Conservation (phyloP, 768 basidiomycete species). For the Dioszegia aurantiaca region DNA sequence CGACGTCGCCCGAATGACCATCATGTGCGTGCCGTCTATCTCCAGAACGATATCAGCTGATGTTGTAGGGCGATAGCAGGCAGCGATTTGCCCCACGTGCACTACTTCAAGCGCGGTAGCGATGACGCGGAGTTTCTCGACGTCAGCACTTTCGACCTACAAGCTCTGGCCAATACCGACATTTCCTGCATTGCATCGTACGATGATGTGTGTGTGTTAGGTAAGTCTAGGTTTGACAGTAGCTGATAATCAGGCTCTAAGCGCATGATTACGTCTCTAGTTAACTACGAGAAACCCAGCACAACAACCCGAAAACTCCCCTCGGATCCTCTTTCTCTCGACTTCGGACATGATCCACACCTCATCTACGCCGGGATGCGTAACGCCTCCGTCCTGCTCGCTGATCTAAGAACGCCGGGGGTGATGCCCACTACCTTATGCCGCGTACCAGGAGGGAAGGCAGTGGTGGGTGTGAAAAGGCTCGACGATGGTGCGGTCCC, state of each 20-base stretch:
- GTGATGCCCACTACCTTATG: not conserved
- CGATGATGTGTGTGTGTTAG: slow-evolving; percentile 33
- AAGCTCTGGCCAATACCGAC: slow-evolving; percentile 17
- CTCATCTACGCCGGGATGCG: slow-evolving; percentile 36
- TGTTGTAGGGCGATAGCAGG: slow-evolving; percentile 26
- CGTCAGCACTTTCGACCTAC: slow-evolving; percentile 27
- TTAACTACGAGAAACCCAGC: slow-evolving; percentile 16
- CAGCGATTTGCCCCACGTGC: slow-evolving; percentile 32
- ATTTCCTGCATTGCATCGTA: slow-evolving; percentile 27
- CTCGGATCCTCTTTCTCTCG: slow-evolving; percentile 34
- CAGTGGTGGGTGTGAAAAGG: slow-evolving; percentile 39
- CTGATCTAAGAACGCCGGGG: slow-evolving; percentile 28
- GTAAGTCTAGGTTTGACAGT: slow-evolving; percentile 17
- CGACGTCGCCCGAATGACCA: slow-evolving; percentile 32
- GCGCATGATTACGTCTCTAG: slow-evolving; percentile 9
- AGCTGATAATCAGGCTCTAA: slow-evolving; percentile 18
- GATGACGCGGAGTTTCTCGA: slow-evolving; percentile 20
- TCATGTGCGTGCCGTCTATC: slow-evolving; percentile 26
- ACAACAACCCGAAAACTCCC: slow-evolving; percentile 18
- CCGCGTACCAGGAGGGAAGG: slow-evolving; percentile 21
- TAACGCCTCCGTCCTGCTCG: slow-evolving; percentile 19
- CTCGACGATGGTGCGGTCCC: slow-evolving; percentile 40
- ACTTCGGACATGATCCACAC: slow-evolving; percentile 24
- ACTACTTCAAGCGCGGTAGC: slow-evolving; percentile 30
- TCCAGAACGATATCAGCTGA: not conserved